Conservation (phyloP, 495 filamentous ascomycete species). For the Pseudomonodictys pantanalensis region DNA sequence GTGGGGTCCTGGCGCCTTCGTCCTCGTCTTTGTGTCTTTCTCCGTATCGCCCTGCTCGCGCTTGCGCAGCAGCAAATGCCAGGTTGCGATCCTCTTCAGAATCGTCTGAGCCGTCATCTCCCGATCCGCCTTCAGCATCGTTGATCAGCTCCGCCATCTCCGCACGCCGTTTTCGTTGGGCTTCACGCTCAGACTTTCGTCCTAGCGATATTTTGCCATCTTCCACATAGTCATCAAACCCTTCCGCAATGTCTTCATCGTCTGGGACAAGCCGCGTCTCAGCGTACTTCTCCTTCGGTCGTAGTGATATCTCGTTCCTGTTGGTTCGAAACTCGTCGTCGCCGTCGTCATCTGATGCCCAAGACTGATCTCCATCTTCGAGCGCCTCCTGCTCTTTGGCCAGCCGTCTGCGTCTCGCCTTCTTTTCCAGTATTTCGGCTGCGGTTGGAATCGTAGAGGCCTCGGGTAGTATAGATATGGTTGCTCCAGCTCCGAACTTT, state of each 20-base stretch:
- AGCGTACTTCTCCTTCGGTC: constrained; percentile 51
- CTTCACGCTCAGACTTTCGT: constrained; percentile 74
- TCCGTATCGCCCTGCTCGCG: constrained; percentile 70
- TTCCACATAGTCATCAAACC: constrained; percentile 87
- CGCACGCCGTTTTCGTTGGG: constrained; percentile 60
- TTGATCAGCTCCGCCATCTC: constrained; percentile 83
- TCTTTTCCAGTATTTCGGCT: constrained; percentile 89
- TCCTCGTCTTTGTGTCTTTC: constrained; percentile 38
- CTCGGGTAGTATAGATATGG: constrained; percentile 26
- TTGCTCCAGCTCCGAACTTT: constrained; percentile 56
- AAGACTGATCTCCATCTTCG: constrained; percentile 50
- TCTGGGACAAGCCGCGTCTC: constrained; percentile 77
- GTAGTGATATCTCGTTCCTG: constrained; percentile 46
- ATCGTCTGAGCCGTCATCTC: constrained; percentile 56
- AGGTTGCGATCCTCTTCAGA: constrained; percentile 75
- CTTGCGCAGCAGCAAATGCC: constrained; percentile 88
- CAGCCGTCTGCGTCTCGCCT: constrained; percentile 75
- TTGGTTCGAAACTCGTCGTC: constrained; percentile 44
- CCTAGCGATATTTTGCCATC: constrained; percentile 79
- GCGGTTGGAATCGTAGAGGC: constrained; percentile 67
- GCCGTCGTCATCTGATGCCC: constrained; percentile 43
- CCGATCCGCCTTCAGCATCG: constrained; percentile 64
- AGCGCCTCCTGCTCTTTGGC: constrained; percentile 75
- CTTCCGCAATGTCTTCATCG: constrained; percentile 92
- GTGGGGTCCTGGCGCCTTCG: constrained; percentile 51